Evolutionary conservation across 306 rosid species (phyloP).

Genomic region (Abrus pulchellus): DNA sequence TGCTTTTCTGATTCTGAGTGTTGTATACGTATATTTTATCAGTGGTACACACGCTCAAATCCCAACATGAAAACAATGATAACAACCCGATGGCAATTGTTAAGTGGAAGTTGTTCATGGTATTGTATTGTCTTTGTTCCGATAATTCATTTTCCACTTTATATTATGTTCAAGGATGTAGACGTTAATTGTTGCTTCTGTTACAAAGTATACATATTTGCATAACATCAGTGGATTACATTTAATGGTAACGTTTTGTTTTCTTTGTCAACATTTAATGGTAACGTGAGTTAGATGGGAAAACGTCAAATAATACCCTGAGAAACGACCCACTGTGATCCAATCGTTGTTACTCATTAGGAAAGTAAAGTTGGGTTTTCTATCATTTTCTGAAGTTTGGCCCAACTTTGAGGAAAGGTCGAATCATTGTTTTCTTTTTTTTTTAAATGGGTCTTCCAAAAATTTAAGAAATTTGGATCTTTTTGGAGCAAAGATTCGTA

Average conservation of each 20-base stretch:
- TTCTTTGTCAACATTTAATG: background rate
- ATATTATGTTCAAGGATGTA: background rate
- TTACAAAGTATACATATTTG: background rate
- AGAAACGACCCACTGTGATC: background rate
- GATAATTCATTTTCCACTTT: background rate
- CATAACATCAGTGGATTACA: background rate
- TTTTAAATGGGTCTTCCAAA: no score
- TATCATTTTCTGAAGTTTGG: background rate
- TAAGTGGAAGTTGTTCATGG: slow-evolving; percentile 18
- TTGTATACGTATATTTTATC: background rate
- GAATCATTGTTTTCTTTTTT: no score
- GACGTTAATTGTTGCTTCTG: slow-evolving; percentile 10
- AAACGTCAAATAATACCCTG: background rate
- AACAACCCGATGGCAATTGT: background rate
- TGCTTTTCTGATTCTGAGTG: background rate
- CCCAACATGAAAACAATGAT: background rate
- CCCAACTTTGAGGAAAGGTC: no score
- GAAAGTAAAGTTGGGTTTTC: background rate
- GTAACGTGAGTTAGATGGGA: background rate
- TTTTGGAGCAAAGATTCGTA: no score
- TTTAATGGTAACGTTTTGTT: background rate
- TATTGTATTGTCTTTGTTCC: background rate
- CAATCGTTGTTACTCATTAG: background rate
- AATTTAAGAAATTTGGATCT: no score
- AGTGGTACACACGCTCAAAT: background rate